A percentile compares a stretch with the other conserved stretches of the same genome.
These are phyloP conservation scores for Piper longum DNA, from an alignment of 164 flowering plant species.

Conservation along the genomic window DNA sequence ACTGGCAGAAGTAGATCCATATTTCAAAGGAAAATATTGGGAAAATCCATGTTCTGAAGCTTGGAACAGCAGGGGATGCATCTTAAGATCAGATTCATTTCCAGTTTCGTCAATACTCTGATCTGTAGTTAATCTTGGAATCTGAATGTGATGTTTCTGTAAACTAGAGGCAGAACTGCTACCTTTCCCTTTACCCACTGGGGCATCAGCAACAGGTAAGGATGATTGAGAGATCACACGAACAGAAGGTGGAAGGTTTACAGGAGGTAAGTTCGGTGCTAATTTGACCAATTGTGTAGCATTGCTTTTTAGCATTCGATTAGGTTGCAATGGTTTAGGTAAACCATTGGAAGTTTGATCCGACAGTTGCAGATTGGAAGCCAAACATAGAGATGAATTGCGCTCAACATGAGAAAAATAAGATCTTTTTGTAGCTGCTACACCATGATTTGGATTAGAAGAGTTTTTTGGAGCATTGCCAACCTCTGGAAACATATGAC, in stretches of 20 bases:
- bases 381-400: conserved; percentile 10
- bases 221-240: conserved; percentile 63
- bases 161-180: not conserved
- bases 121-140: conserved; percentile 6
- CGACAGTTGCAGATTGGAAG: conserved; percentile 15
- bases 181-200: not conserved
- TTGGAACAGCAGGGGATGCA: conserved; percentile 91
- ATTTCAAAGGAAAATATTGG: conserved; percentile 33
- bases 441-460: conserved; percentile 6
- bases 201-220: conserved; percentile 3
- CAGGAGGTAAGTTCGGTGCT: conserved; percentile 88
- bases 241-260: conserved; percentile 87
- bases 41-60: conserved; percentile 35
- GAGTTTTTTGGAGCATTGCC: conserved; percentile 11
- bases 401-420: conserved; percentile 13
- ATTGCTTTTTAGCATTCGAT: conserved; percentile 37
- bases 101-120: conserved; percentile 20
- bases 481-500: conserved; percentile 7
- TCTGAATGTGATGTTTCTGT: conserved; percentile 8
- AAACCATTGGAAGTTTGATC: conserved; percentile 11
- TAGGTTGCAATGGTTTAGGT: conserved; percentile 25
- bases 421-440: conserved; percentile 3
- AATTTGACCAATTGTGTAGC: conserved; percentile 46
- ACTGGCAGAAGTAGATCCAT: conserved; percentile 22
- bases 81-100: conserved; percentile 44